A percentile compares a stretch with the other conserved stretches of the same genome.
These are phyloP conservation scores for Inga oerstediana DNA, from an alignment of 306 rosid species.

Conservation along the genomic window DNA sequence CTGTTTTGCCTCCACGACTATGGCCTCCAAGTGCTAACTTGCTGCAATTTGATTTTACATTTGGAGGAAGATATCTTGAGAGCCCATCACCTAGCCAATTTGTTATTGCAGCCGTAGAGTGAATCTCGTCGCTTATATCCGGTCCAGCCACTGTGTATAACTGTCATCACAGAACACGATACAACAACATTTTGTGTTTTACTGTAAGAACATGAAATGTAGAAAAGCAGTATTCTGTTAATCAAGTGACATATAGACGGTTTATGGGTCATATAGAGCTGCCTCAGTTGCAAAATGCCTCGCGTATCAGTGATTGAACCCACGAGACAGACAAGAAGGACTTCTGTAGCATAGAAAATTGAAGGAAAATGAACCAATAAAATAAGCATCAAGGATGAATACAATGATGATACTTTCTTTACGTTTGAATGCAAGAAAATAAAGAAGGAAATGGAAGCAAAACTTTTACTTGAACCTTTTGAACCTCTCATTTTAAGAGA, in stretches of 20 bases:
- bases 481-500: neutral
- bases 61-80: slow-evolving; percentile 48
- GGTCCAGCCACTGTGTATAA: slow-evolving; percentile 66
- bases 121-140: slow-evolving; percentile 63
- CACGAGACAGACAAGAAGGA: neutral
- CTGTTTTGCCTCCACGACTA: slow-evolving; percentile 86
- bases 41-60: slow-evolving; percentile 51
- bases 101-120: slow-evolving; percentile 58
- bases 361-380: neutral
- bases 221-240: neutral
- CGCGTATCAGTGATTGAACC: neutral
- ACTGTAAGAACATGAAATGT: neutral
- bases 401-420: neutral
- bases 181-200: neutral
- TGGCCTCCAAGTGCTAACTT: slow-evolving; percentile 77
- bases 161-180: slow-evolving; percentile 47
- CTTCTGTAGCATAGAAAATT: neutral
- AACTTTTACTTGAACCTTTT: neutral
- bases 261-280: neutral
- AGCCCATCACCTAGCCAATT: slow-evolving; percentile 76
- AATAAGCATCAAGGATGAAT: neutral
- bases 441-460: neutral
- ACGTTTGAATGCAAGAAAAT: neutral
- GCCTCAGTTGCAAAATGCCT: neutral
- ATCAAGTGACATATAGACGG: neutral